These are phyloP conservation scores for Dendrothele bispora DNA, from an alignment of 768 basidiomycete species.

Conservation along the genomic window DNA sequence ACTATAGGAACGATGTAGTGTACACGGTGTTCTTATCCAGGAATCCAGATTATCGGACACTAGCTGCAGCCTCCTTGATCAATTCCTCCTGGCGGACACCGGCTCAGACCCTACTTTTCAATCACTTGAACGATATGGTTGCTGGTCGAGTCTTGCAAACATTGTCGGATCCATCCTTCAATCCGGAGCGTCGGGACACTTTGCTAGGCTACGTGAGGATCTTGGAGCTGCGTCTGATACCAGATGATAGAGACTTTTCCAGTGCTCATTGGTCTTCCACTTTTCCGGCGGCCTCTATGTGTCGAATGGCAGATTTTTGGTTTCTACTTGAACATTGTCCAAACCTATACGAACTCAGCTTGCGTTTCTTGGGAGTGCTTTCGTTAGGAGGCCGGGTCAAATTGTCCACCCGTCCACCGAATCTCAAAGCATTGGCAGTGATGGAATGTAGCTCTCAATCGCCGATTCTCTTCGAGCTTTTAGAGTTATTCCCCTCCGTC, in stretches of 20 bases:
- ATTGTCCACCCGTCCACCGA: neutral
- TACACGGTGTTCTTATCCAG: neutral
- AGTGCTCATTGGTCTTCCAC: too few relatives aligned
- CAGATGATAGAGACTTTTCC: too few relatives aligned
- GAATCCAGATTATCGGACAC: neutral
- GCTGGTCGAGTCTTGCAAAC: neutral
- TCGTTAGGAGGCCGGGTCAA: neutral
- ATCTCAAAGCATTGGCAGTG: slow-evolving; percentile 21
- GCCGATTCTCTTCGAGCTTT: slow-evolving; percentile 41
- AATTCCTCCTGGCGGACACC: slow-evolving; percentile 2
- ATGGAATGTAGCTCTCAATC: slow-evolving; percentile 38
- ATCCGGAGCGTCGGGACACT: neutral
- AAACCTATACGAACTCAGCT: slow-evolving; percentile 1
- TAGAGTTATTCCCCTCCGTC: slow-evolving; percentile 36
- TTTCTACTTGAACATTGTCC: neutral
- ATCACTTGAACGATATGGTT: slow-evolving; percentile 1
- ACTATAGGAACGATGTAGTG: neutral
- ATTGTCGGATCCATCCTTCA: too few relatives aligned
- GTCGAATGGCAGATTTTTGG: neutral
- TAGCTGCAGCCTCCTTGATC: neutral
- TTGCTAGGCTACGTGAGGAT: neutral
- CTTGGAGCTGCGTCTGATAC: neutral
- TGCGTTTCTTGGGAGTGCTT: neutral
- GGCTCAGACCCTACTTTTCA: neutral
- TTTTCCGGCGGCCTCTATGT: neutral